Evolutionary conservation across 78 protist species (phyloP), one percentile per base, ranked within the genome.

Genomic region (Dictyostelium intermedium): DNA sequence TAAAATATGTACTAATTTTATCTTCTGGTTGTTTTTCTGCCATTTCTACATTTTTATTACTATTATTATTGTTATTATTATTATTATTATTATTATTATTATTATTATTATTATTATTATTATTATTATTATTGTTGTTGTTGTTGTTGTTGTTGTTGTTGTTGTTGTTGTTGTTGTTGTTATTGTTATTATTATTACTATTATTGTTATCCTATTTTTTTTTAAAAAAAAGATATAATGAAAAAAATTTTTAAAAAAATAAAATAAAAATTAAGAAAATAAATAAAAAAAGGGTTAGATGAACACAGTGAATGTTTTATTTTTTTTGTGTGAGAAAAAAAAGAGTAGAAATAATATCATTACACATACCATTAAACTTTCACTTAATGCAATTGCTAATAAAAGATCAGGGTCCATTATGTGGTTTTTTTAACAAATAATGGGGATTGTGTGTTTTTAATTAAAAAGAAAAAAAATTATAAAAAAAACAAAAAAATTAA

Each of bases 371-470:
- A 89, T 89, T 66, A 89, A 53, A 89, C 82, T 89, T 83, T 89
- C 93, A 14, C 86, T 80, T 41, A 89, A 66, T 25, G 93, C 93
- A 69, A 89, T 89, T 16, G 93, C 93, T 39, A 89, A 80, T 39
- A 89, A 80, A 66, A 89, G 93, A 69, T 89, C 93, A 25, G 85
- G 93, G 34, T 89, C 93, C 85, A 81, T 81, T 70, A 50, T 50
- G 61, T 50, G 61, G 16, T 47, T 50, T 50, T 45, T 50, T 50
- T 0, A 50, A 50, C 61, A 50, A 16, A 50, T 50, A 50, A 50
- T 50, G 61, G 61, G 61, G 23, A 16, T 50, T 50, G 61, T 50
- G 61, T 50, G 61, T 14, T 14, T 50, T 50, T 10, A 50, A 16
- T 50, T 10, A 50, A 18, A 50, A n/a, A n/a, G n/a, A 50, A 50